Conservation (phyloP, 2,329 filamentous ascomycete species). For the Colletotrichum tofieldiae region DNA sequence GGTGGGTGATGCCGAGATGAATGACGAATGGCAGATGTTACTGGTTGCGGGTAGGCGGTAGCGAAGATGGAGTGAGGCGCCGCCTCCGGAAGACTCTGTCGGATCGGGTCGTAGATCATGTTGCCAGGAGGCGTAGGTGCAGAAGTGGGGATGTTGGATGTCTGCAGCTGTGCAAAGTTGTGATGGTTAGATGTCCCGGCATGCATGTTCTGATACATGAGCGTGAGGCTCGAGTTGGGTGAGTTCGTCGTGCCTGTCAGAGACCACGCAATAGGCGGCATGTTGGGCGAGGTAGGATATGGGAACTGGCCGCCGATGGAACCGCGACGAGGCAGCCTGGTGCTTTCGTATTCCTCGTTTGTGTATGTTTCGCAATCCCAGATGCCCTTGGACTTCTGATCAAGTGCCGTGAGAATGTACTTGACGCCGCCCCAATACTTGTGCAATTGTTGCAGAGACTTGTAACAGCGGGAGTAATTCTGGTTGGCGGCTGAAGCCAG, state of each 20-base stretch:
- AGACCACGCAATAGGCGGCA: conserved; percentile 82
- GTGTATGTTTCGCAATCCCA: conserved; percentile 81
- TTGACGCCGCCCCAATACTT: conserved; percentile 89
- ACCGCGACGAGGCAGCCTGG: conserved; percentile 62
- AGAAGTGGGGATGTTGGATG: conserved; percentile 47
- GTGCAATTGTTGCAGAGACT: conserved; percentile 85
- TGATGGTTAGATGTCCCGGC: conserved; percentile 44
- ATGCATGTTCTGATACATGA: conserved; percentile 79
- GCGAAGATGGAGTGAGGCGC: conserved; percentile 62
- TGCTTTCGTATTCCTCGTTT: conserved; percentile 83
- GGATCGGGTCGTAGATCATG: conserved; percentile 74
- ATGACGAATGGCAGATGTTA: conserved; percentile 63
- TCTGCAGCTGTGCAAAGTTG: conserved; percentile 16
- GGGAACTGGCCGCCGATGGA: conserved; percentile 61
- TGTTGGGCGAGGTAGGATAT: conserved; percentile 64
- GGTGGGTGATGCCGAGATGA: conserved; percentile 54
- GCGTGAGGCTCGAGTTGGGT: conserved; percentile 85
- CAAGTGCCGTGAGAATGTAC: conserved; percentile 88
- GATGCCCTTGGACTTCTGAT: conserved; percentile 90
- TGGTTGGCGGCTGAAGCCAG: conserved; percentile 87
- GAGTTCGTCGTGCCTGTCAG: conserved; percentile 91
- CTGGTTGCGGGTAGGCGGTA: conserved; percentile 65
- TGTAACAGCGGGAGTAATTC: conserved; percentile 90
- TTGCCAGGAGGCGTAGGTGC: conserved; percentile 69
- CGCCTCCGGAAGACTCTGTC: conserved; percentile 67